phyloP scores from a whole-genome alignment of 2,329 filamentous ascomycete species.

The Hyphodiscus sp. region DNA sequence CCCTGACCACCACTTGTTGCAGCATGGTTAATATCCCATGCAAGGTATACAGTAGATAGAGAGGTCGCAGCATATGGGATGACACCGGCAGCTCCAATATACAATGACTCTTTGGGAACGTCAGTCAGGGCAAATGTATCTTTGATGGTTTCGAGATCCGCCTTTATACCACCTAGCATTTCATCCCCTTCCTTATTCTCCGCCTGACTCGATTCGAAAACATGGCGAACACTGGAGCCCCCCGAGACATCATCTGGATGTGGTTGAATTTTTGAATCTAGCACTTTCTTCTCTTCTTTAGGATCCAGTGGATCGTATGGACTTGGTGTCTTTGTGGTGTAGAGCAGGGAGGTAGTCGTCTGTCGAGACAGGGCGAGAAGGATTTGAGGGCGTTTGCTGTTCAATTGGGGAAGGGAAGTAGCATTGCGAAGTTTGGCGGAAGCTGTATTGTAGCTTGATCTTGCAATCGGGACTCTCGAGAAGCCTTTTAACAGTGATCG shows the following conservation, averaged over 20 bases:
- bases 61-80: conserved; percentile 83
- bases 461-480: conserved; percentile 18
- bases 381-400: conserved; percentile 21
- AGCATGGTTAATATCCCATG: conserved; percentile 73
- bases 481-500: conserved; percentile 27
- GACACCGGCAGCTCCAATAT: conserved; percentile 69
- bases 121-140: conserved; percentile 60
- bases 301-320: conserved; percentile 41
- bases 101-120: conserved; percentile 62
- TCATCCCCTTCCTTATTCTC: conserved; percentile 36
- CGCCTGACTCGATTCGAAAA: conserved; percentile 36
- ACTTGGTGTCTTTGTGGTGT: conserved; percentile 30
- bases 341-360: conserved; percentile 42
- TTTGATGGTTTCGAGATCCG: conserved; percentile 57
- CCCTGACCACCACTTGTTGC: conserved; percentile 54
- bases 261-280: conserved; percentile 48
- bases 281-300: conserved; percentile 49
- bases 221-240: conserved; percentile 48
- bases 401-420: conserved; percentile 15
- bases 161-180: conserved; percentile 45
- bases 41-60: conserved; percentile 71
- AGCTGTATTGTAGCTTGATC: conserved; percentile 23
- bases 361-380: conserved; percentile 24
- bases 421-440: conserved; percentile 17
- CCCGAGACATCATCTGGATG: conserved; percentile 55